Base-by-base conservation (phyloP, 148 eudicot genomes). In the Spergularia bocconei region DNA sequence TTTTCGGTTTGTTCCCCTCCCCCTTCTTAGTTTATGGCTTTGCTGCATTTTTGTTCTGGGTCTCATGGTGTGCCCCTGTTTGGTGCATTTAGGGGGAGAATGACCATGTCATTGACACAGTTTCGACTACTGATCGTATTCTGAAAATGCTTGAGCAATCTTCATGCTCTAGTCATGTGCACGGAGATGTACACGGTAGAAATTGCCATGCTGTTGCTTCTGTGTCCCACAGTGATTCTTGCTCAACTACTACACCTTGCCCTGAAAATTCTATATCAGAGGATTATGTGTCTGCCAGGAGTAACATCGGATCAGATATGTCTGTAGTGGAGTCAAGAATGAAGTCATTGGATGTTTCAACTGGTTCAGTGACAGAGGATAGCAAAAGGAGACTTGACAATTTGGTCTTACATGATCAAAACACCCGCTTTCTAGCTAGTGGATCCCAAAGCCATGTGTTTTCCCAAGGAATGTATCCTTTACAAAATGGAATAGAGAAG, bases 241-340 rank as follows among this genome's bases (percentile, higher is more conserved):
- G 29, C 65, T 44, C 78, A 56, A 58, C 29, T 71, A 63, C 41
- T 67, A 56, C 60, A 12, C 44, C 75, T 67, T 3, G 29, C 60
- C n/a, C 55, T 25, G 75, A 23, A 76, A 69, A 5, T 36, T 19
- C 63, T 13, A 74, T 76, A 60, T 58, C 53, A 25, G 73, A 67
- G 68, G 72, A 77, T 69, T 51, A 67, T 59, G 17, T 38, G 36
- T 77, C 78, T 7, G 69, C 48, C 36, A 69, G 64, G 16, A 74
- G 75, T 77, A 63, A 61, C 51, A 54, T 55, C 56, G 78, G 70
- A 21, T 73, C 78, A 12, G 72, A 80, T 38, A 52, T 59, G 63
- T 73, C 84, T 19, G 71, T 33, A 59, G 48, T 74, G 36, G 81
- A 72, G 72, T 77, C 83, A 47, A 80, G 72, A 75, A 59, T 83